Conservation (phyloP, 148 eudicot species). For the Vaccinium vitisidaea region DNA sequence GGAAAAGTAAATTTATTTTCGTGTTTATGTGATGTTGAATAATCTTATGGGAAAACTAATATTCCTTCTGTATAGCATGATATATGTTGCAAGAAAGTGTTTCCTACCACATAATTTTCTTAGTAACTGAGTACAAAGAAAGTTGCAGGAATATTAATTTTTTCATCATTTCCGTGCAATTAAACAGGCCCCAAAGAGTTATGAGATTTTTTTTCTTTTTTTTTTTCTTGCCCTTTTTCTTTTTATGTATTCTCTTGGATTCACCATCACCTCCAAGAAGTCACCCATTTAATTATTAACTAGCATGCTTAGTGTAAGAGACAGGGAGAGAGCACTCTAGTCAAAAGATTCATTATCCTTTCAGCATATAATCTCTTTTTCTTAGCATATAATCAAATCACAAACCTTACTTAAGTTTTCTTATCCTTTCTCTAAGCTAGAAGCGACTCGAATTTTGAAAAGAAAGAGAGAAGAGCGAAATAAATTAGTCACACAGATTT, state of each 20-base stretch:
- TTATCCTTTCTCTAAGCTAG: background rate
- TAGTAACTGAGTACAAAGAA: no score
- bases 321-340: background rate
- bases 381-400: background rate
- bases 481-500: background rate
- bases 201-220: background rate
- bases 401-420: background rate
- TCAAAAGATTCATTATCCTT: background rate
- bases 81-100: no score
- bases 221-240: background rate
- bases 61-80: no score
- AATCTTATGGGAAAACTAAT: no score
- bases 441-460: background rate
- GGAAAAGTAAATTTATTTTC: no score
- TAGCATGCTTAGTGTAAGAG: background rate
- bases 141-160: no score
- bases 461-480: background rate
- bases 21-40: no score
- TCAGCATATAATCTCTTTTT: background rate
- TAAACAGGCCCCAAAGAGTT: background rate
- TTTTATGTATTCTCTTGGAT: background rate
- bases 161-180: no score
- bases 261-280: background rate
- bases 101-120: no score
- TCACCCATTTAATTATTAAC: background rate